Evolutionary conservation across 345 rosid species (phyloP).

Genomic region (Moricandia moricandioides): DNA sequence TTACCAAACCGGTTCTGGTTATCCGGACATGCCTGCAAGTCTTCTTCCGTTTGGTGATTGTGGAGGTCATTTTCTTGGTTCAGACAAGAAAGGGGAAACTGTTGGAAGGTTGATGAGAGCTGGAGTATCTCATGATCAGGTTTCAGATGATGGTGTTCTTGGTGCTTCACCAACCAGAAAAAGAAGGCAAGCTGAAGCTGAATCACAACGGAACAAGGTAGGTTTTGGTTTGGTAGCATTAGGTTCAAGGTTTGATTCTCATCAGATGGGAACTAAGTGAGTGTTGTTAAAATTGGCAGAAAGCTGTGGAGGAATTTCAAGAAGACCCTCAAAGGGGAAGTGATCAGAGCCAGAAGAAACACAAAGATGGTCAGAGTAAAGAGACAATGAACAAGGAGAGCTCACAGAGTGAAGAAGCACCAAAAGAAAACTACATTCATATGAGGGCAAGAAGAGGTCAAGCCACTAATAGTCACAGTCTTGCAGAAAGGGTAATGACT

Average conservation of each 20-base stretch:
- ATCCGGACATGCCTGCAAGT: slow-evolving; percentile 50
- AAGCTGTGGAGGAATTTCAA: slow-evolving; percentile 50
- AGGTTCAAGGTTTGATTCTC: slow-evolving; percentile 7
- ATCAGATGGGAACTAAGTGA: slow-evolving; percentile 30
- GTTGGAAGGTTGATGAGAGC: slow-evolving; percentile 43
- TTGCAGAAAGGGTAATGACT: slow-evolving; percentile 80
- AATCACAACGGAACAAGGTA: slow-evolving; percentile 63
- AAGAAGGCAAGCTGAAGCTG: slow-evolving; percentile 55
- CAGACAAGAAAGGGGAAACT: slow-evolving; percentile 43
- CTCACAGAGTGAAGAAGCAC: slow-evolving; percentile 2
- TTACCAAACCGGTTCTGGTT: slow-evolving; percentile 47
- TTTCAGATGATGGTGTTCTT: slow-evolving; percentile 47
- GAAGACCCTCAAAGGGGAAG: slow-evolving; percentile 46
- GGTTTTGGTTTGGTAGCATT: slow-evolving; percentile 11
- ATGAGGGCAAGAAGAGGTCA: slow-evolving; percentile 95
- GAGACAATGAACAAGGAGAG: slow-evolving; percentile 44
- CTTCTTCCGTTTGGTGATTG: slow-evolving; percentile 56
- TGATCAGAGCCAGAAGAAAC: slow-evolving; percentile 65
- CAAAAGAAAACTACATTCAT: slow-evolving; percentile 51
- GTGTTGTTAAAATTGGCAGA: slow-evolving; percentile 25
- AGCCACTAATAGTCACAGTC: slow-evolving; percentile 96
- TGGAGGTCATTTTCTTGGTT: slow-evolving; percentile 56
- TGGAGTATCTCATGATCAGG: slow-evolving; percentile 35
- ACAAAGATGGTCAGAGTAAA: slow-evolving; percentile 46
- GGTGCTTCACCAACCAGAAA: slow-evolving; percentile 52